Conservation (phyloP, 2,329 filamentous ascomycete genomes). For the Beauveria sp. region DNA sequence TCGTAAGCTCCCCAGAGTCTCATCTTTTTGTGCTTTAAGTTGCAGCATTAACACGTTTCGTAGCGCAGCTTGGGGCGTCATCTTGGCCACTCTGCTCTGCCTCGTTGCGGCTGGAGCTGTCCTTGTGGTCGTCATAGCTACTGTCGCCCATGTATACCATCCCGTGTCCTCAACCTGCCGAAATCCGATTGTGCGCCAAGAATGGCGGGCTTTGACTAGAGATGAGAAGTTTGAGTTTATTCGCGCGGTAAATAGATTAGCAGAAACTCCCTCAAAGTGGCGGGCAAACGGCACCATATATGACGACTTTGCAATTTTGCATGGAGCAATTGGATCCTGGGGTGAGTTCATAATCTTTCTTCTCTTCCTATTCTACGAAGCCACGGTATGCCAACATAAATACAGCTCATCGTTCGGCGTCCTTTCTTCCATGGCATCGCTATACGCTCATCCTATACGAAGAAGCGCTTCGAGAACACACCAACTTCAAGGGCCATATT, state of each 20-base stretch:
- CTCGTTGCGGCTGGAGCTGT: background rate
- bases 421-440: conserved; percentile 9
- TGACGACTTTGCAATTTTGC: conserved; percentile 8
- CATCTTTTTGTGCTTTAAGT: accelerated
- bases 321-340: conserved; percentile 10
- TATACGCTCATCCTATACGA: conserved; percentile 1
- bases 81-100: background rate
- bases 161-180: background rate
- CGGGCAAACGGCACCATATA: conserved; percentile 3
- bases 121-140: background rate
- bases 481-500: background rate
- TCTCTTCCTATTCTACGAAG: too few relatives aligned
- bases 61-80: background rate
- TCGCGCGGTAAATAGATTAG: background rate
- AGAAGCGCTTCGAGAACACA: background rate
- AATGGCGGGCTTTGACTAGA: conserved; percentile 4
- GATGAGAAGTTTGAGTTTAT: conserved; percentile 4
- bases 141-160: background rate
- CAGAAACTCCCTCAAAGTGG: background rate
- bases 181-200: background rate
- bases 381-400: background rate
- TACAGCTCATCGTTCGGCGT: conserved; percentile 9
- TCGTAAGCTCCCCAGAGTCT: background rate
- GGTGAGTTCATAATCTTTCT: background rate
- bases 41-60: background rate